Evolutionary conservation across 768 basidiomycete genomes (phyloP), one percentile per base, ranked within the genome.

Genomic region (Leccinum ochraceum): DNA sequence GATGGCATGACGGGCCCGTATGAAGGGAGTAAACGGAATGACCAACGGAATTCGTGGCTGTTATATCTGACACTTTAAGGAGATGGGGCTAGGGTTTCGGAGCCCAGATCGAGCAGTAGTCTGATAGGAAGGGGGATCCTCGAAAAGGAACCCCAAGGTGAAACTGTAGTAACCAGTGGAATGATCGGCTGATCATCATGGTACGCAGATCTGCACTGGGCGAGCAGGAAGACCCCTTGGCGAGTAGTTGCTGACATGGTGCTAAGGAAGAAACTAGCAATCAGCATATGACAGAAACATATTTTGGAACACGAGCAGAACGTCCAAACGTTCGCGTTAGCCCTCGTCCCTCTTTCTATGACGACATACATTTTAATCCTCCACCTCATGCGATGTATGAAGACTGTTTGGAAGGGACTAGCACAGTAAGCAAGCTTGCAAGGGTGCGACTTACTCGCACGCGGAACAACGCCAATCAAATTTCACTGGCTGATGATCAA

Each of bases 1-100:
- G 65, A 26, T 8, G 64, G 0, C 65, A 66, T 66, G 22, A 34
- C 28, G 46, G 17, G 20, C 8, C 17, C 7, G 20, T 51, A 8
- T 14, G 24, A 36, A 6, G 22, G 20, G 53, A 36, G 14, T 20
- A 14, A 14, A n/a, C n/a, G 49, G 26, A 26, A 20, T 34, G 32
- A 16, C 32, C n/a, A 22, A 22, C 20, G n/a, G 4, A 7, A 20
- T 24, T 7, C 32, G 32, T 36, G 13, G n/a, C 7, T 36, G 20
- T 53, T 53, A 53, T 34, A 53, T 36, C 32, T 28, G 42, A 44
- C 42, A 20, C n/a, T 44, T 20, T 44, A 20, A 20, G 42, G n/a
- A 36, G 37, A 37, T 37, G 5, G 6, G n/a, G 17, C 2, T 44
- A 44, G 7, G 7, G 49, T 24, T 28, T 14, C 28, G 16, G 26